These are phyloP conservation scores for Apodospora peruviana DNA, from an alignment of 495 filamentous ascomycete genomes.

Conservation along the genomic window DNA sequence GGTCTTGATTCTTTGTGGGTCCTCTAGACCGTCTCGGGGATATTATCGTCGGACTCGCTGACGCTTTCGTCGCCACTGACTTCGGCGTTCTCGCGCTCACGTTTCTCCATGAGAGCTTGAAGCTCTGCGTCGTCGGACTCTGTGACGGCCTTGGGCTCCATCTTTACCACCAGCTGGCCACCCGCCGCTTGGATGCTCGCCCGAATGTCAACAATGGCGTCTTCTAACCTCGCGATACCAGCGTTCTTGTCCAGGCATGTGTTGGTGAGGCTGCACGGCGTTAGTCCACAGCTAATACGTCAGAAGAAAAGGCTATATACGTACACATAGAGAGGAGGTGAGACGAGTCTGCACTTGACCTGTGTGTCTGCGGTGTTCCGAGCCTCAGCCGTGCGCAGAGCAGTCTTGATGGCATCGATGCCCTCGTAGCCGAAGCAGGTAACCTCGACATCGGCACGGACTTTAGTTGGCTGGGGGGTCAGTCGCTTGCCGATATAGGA, in stretches of 20 bases:
- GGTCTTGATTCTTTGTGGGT: too few relatives aligned
- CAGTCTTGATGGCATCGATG: slow-evolving; percentile 94
- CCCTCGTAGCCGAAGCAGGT: slow-evolving; percentile 98
- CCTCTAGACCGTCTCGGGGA: slow-evolving; percentile 41
- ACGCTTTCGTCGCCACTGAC: slow-evolving; percentile 93
- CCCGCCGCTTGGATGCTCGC: slow-evolving; percentile 66
- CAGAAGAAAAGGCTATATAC: background rate
- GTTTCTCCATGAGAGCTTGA: slow-evolving; percentile 97
- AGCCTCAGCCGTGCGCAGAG: slow-evolving; percentile 80
- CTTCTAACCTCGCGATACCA: slow-evolving; percentile 77
- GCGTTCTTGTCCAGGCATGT: slow-evolving; percentile 89
- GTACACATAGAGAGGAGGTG: slow-evolving; percentile 84
- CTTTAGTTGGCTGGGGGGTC: slow-evolving; percentile 94
- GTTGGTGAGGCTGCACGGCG: slow-evolving; percentile 55
- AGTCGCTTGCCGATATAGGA: slow-evolving; percentile 93
- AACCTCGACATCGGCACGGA: slow-evolving; percentile 95
- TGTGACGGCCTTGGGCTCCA: slow-evolving; percentile 98
- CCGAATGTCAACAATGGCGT: slow-evolving; percentile 79
- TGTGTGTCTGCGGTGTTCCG: slow-evolving; percentile 82
- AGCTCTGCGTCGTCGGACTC: slow-evolving; percentile 97
- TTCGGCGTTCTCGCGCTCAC: slow-evolving; percentile 94
- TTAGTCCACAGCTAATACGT: background rate
- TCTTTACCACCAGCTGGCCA: slow-evolving; percentile 79
- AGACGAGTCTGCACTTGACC: slow-evolving; percentile 95
- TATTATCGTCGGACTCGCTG: slow-evolving; percentile 84